phyloP scores from a whole-genome alignment of 345 rosid genomes.

The Erucastrum elatum region DNA sequence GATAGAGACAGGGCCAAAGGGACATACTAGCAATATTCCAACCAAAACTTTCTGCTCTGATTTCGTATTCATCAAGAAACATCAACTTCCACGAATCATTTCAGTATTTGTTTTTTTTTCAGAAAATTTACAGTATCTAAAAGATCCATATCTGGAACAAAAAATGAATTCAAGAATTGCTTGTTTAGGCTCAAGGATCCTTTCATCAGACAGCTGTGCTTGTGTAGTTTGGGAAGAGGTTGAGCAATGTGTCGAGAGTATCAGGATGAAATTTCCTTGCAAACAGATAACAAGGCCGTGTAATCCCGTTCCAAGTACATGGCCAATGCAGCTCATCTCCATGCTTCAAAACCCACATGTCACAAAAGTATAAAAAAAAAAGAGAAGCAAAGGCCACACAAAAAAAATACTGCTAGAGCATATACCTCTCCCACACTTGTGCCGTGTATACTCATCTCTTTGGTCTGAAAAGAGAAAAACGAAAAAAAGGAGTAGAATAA shows the following conservation, averaged over 20 bases:
- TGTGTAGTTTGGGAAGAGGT: constrained; percentile 74
- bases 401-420: background rate
- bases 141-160: constrained; percentile 11
- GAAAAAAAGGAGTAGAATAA: background rate
- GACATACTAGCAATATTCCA: too few species aligned
- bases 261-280: constrained; percentile 86
- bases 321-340: constrained; percentile 59
- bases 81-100: constrained; percentile 9
- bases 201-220: constrained; percentile 37
- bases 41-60: constrained; percentile 1
- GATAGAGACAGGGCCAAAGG: background rate
- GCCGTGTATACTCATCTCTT: constrained; percentile 63
- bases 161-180: constrained; percentile 11
- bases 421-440: constrained; percentile 69
- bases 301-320: constrained; percentile 93
- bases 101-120: constrained; percentile 11
- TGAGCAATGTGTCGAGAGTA: constrained; percentile 64
- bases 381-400: background rate
- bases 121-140: constrained; percentile 30
- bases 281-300: constrained; percentile 87
- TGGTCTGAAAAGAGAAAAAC: constrained; percentile 53
- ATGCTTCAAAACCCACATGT: constrained; percentile 40
- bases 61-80: constrained; percentile 16
- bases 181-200: constrained; percentile 23
- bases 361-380: background rate